Base-by-base conservation (phyloP, 495 filamentous ascomycete genomes). In the Daldinia childiae region DNA sequence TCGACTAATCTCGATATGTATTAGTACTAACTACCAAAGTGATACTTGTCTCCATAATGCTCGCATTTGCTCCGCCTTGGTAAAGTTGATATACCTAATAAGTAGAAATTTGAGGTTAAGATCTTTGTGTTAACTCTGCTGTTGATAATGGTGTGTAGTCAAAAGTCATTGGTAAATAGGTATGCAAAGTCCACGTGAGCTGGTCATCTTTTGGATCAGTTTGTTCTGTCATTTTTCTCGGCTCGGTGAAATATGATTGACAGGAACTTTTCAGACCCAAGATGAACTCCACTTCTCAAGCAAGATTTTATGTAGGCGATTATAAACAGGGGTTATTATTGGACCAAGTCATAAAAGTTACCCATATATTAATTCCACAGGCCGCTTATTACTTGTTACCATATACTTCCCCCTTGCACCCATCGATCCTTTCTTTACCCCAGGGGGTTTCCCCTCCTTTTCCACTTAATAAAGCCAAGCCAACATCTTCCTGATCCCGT, bases 381-480 rank as follows among this genome's bases (percentile, higher is more conserved):
- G 11, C 8, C 43, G 30, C n/a, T 62, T 56, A 43, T 60, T 29
- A 56, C 26, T 68, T 57, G 48, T 17, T 62, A 27, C 55, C 54
- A 17, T 30, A 29, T 17, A 7, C n/a, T 17, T 17, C 38, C 38
- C 38, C 38, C 15, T 48, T 8, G 8, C 5, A 1, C 41, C 26
- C 26, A 45, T 17, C n/a, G 17, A 24, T 24, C 19, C 43, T n/a
- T n/a, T 48, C 43, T 48, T 48, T 48, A 24, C 57, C 62, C 58
- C 63, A 17, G 56, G 64, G 59, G 60, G 65, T 26, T 65, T 19
- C 70, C 69, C 70, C 64, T 68, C 65, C 70, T 65, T 68, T 73
- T 65, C 70, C 70, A 73, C 65, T 73, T 62, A 73, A 65, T 73
- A 68, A 36, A 68, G 70, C 66, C 64, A 11, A 57, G 26, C 26